Base-by-base conservation (phyloP, 306 rosid genomes). In the Sechiopsis laciniata region DNA sequence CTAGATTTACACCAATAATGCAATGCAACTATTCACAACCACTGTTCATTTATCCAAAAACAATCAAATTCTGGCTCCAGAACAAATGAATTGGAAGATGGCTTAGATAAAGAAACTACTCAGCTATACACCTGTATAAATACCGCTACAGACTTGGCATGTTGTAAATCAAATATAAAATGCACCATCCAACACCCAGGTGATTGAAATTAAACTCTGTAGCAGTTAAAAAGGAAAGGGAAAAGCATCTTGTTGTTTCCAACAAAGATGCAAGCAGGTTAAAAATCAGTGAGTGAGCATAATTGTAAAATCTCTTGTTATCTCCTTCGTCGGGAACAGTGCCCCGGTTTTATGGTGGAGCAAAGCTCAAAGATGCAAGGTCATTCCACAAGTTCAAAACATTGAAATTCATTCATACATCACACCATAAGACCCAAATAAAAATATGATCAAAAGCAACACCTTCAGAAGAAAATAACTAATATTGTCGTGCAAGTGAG, bases 381-480 rank as follows among this genome's bases (percentile, higher is more conserved):
- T 63, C 2, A 17, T 62, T 29, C 9, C 69, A 15, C 69, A 8
- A 62, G 11, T 62, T 62, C 22, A 3, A 37, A 48, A 65, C 71
- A 29, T 68, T 68, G 73, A 20, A 68, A 68, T 12, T 2, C 42
- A 10, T 48, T 48, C 40, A 11, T 37, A 63, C 70, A 40, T 9
- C n/a, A 19, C 54, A 5, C 35, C 7, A 66, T 17, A 66, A 20
- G 13, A 48, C 17, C 40, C 0, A 5, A 35, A 52, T 15, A 32
- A 58, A 76, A 42, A 51, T 22, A 19, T 16, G 17, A 55, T 13
- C 74, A 21, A 46, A 69, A 69, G 16, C 7, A 56, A 77, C 85
- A 94, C 99, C 99, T 91, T 88, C 53, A 81, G 84, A 50, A 91
- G 84, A 89, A 88, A 91, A 91, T 95, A 95, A 81, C 76, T 76